Percentiles rank a stretch among this genome's conserved stretches.
Evolutionary conservation across 208 protist species (phyloP).

Genomic region (Trypanosoma brucei): DNA sequence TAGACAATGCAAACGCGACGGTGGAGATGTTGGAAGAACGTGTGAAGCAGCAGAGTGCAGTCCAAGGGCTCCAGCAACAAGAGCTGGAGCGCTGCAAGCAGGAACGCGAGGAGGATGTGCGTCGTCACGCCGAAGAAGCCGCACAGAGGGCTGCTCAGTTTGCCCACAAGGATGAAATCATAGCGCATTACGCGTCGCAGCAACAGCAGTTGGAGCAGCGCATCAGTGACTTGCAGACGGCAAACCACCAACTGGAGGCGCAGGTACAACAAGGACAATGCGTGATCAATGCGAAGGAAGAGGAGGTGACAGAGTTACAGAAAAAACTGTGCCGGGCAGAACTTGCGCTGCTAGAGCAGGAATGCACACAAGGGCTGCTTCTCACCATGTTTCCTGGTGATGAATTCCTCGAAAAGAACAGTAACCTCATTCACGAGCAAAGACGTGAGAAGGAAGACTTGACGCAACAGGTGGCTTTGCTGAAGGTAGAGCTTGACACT

Average conservation of each 20-base stretch:
- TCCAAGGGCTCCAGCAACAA: background rate
- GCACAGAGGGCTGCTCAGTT: conserved; percentile 1
- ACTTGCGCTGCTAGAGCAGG: conserved; percentile 29
- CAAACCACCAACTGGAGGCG: conserved; percentile 5
- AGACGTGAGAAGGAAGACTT: conserved; percentile 14
- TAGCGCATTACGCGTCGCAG: conserved; percentile 14
- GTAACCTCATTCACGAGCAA: conserved; percentile 16
- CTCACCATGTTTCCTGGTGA: conserved; percentile 52
- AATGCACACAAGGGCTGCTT: conserved; percentile 47
- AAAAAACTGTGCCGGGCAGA: conserved; percentile 26
- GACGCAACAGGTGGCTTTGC: conserved; percentile 7
- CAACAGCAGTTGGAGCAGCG: conserved; percentile 7
- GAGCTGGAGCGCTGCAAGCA: conserved; percentile 11
- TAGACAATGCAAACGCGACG: conserved; percentile 22
- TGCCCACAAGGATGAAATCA: conserved; percentile 15
- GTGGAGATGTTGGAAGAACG: conserved; percentile 28
- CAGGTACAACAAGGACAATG: conserved; percentile 1
- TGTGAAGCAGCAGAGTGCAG: conserved; percentile 20
- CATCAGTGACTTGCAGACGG: conserved; percentile 1
- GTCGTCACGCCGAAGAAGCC: conserved; percentile 4
- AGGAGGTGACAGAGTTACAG: conserved; percentile 16
- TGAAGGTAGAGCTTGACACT: conserved; percentile 12
- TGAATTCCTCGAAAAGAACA: conserved; percentile 33
- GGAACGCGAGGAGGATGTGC: conserved; percentile 2
- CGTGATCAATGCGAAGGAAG: conserved; percentile 12